phyloP scores from a whole-genome alignment of 2,329 filamentous ascomycete genomes.

The Pseudohalonectria lignicola region DNA sequence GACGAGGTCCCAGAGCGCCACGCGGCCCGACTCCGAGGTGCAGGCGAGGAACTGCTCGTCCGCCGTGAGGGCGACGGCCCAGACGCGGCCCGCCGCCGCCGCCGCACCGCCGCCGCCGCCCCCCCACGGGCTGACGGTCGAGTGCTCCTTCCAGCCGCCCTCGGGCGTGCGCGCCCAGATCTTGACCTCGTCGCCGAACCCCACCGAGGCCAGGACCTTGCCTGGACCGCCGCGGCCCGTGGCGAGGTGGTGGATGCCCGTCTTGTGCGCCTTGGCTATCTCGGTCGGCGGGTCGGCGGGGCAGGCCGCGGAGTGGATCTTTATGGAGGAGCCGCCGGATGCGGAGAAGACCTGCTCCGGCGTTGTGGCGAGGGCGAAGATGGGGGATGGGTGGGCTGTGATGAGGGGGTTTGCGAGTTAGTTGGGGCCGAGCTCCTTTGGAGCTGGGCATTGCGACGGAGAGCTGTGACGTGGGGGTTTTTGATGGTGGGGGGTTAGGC shows the following conservation, averaged over 20 bases:
- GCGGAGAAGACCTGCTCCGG: constrained; percentile 65
- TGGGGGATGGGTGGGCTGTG: constrained; percentile 72
- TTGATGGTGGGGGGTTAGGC: constrained; percentile 4
- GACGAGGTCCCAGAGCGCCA: constrained; percentile 76
- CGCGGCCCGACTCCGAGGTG: constrained; percentile 76
- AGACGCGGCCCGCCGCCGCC: constrained; percentile 58
- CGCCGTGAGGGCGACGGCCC: constrained; percentile 78
- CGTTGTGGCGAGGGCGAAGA: constrained; percentile 75
- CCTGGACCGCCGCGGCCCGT: constrained; percentile 52
- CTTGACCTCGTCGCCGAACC: constrained; percentile 82
- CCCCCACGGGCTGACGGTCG: constrained; percentile 23
- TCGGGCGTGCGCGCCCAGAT: constrained; percentile 56
- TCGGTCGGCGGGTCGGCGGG: constrained; percentile 65
- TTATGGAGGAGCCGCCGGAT: constrained; percentile 73
- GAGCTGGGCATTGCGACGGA: constrained; percentile 8
- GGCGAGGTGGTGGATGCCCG: constrained; percentile 85
- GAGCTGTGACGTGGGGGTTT: constrained; percentile 4
- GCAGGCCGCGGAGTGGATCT: constrained; percentile 64
- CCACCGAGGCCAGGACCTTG: constrained; percentile 65
- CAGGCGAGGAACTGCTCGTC: constrained; percentile 79
- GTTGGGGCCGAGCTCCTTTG: constrained; percentile 9
- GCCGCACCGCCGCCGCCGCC: constrained; percentile 25
- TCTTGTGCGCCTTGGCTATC: constrained; percentile 67
- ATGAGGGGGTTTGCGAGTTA: constrained; percentile 2
- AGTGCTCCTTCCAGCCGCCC: constrained; percentile 42